Evolutionary conservation across 495 filamentous ascomycete species (phyloP), one percentile per base, ranked within the genome.

Genomic region (Hypoxylon perforatum): DNA sequence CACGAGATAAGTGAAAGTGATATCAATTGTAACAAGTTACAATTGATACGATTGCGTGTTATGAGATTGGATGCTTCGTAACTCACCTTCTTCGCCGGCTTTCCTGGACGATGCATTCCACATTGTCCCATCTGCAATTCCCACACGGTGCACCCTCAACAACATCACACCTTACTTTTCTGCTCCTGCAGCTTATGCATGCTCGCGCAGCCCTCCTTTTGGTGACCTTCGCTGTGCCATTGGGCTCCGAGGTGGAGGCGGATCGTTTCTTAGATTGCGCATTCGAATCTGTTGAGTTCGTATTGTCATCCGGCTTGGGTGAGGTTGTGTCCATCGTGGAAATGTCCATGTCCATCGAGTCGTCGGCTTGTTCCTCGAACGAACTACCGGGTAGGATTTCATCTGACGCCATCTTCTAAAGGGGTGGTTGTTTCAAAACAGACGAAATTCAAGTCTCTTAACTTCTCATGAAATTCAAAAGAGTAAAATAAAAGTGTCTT

Each of bases 161-260:
- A 61, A 96, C 93, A 80, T 97, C 92, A 79, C 93, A 97, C 47
- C 93, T 84, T n/a, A 97, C 93, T 76, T 97, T 97, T 68, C 93
- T 87, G 21, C 90, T 86, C 54, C 93, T 84, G 72, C 93, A 97
- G 66, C 89, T 91, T 67, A 91, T 90, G 73, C 93, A 97, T 19
- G 93, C 93, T 55, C 93, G 90, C 6, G 93, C 91, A 2, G 93
- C 93, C 65, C 93, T 85, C 54, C 93, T 81, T 76, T 97, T 97
- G 21, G 77, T 77, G 6, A 76, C 62, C 61, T 82, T 83, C 17
- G 62, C 52, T 17, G 71, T 30, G 38, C 69, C 70, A 67, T 63
- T 72, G 33, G 70, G 64, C 49, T 73, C 65, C 17, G 69, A 51
- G 22, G 61, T 67, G 9, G 73, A 56, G 12, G 70, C 69, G 15